Percentiles rank a stretch among this genome's conserved stretches.
Evolutionary conservation across 805 yeast species (phyloP).

Genomic region (Naumovozyma baii): DNA sequence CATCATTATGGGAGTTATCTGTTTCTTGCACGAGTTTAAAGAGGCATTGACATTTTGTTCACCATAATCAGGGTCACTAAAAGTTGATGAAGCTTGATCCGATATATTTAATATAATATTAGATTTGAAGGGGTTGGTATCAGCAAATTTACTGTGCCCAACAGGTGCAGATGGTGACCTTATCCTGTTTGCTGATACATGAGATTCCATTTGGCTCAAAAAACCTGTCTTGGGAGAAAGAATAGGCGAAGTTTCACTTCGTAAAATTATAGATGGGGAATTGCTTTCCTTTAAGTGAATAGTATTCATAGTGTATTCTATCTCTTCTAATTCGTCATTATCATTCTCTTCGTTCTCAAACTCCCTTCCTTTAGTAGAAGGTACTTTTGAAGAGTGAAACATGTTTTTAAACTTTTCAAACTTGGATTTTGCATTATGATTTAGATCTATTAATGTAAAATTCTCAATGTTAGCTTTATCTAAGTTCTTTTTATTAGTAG

Average conservation of each 20-base stretch:
- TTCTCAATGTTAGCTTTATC: background rate
- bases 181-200: background rate
- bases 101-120: background rate
- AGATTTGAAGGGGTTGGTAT: constrained; percentile 11
- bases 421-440: constrained; percentile 12
- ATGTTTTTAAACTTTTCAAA: constrained; percentile 17
- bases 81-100: background rate
- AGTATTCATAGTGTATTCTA: background rate
- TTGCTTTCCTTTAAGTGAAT: background rate
- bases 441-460: too few species aligned
- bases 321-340: background rate
- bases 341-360: background rate
- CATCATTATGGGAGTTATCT: background rate
- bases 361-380: background rate
- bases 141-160: constrained; percentile 1
- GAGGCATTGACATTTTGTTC: background rate
- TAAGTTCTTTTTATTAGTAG: background rate
- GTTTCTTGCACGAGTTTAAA: too few species aligned
- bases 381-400: constrained; percentile 6
- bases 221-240: background rate
- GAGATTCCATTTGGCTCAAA: background rate
- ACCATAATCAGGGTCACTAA: background rate
- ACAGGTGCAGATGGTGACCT: background rate
- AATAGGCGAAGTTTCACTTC: background rate
- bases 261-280: too few species aligned